These are phyloP conservation scores for Mucor mucedo DNA, from an alignment of 371 early-diverging fungal species.

Conservation along the genomic window DNA sequence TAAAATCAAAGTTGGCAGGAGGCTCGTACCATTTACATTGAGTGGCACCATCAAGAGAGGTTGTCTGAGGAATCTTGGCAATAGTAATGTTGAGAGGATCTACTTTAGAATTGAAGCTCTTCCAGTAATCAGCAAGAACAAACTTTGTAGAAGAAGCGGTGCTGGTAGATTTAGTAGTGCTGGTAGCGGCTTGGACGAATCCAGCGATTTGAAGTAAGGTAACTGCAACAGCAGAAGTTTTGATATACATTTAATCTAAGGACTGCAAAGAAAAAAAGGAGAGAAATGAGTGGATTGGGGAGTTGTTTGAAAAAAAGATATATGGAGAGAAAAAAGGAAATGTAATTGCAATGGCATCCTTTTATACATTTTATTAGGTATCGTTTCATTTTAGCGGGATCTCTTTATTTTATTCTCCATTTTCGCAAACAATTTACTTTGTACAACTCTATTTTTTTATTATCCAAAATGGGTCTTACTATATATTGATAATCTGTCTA, in stretches of 20 bases:
- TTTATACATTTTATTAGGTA: conserved; percentile 1
- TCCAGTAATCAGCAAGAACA: conserved; percentile 30
- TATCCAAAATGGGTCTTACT: conserved; percentile 16
- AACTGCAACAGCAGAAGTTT: conserved; percentile 25
- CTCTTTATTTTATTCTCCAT: conserved; percentile 11
- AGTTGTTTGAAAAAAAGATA: not conserved
- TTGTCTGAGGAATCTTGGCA: conserved; percentile 27
- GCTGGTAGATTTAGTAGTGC: conserved; percentile 3
- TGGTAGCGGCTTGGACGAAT: conserved; percentile 25
- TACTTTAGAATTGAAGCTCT: conserved; percentile 23
- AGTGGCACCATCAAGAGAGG: conserved; percentile 17
- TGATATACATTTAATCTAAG: conserved; percentile 21
- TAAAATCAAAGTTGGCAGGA: conserved; percentile 31
- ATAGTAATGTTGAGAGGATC: conserved; percentile 29
- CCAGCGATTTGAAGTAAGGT: conserved; percentile 27
- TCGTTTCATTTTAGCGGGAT: conserved; percentile 14
- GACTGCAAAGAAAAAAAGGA: not conserved
- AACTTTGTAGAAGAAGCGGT: conserved; percentile 15
- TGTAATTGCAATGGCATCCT: not conserved
- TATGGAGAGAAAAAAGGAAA: not conserved
- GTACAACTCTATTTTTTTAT: conserved; percentile 19
- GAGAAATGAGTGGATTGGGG: conserved; percentile 16
- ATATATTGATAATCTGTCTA: conserved; percentile 28
- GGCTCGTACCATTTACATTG: conserved; percentile 33
- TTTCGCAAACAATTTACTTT: conserved; percentile 25